Evolutionary conservation across 805 yeast species (phyloP).

Genomic region (Yarrowia sp.): DNA sequence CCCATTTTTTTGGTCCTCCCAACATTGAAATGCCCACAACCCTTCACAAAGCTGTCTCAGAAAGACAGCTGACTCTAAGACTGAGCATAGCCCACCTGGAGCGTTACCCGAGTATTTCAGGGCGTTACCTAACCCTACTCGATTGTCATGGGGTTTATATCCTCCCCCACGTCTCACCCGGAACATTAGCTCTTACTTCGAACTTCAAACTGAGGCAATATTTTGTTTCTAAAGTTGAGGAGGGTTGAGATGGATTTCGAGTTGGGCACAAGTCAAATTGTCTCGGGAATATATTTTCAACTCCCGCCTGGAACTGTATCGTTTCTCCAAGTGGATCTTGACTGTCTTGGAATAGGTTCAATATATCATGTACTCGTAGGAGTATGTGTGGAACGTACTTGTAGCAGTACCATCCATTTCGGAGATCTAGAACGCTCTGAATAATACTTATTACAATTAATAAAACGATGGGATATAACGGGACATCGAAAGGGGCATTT

Average conservation of each 20-base stretch:
- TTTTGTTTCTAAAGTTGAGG: background rate
- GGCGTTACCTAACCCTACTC: background rate
- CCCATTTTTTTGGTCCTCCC: background rate
- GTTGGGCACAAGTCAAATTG: background rate
- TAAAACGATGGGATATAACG: background rate
- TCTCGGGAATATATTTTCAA: background rate
- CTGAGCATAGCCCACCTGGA: background rate
- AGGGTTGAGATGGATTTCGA: background rate
- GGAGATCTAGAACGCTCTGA: background rate
- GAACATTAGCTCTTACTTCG: background rate
- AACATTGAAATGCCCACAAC: background rate
- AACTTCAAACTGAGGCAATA: background rate
- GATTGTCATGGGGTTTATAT: background rate
- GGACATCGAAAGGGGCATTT: background rate
- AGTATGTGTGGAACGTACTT: too few relatives aligned
- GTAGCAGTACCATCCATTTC: background rate
- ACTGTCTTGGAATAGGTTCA: too few relatives aligned
- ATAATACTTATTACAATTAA: background rate
- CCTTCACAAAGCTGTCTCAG: too few relatives aligned
- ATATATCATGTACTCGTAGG: too few relatives aligned
- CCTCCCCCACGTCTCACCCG: background rate
- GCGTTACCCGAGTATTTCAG: background rate
- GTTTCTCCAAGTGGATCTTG: background rate
- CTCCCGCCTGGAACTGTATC: background rate
- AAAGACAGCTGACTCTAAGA: background rate